phyloP scores from a whole-genome alignment of 768 basidiomycete genomes.

The Pleurotus salmoneostramineus region DNA sequence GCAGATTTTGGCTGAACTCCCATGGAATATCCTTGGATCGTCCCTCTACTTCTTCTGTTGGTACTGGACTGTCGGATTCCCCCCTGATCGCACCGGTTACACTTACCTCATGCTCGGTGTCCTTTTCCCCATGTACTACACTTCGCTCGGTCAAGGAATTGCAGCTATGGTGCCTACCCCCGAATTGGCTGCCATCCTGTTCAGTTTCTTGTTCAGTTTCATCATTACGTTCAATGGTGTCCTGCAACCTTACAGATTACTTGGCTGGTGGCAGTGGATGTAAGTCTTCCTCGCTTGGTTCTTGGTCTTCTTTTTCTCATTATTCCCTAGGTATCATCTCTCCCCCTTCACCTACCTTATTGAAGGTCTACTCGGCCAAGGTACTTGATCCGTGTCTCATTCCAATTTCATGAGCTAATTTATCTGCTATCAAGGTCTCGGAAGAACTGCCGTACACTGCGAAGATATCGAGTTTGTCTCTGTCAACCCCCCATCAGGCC shows the following conservation, averaged over 20 bases:
- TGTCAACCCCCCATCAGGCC: constrained; percentile 53
- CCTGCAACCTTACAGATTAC: constrained; percentile 52
- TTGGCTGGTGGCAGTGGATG: constrained; percentile 71
- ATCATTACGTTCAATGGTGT: constrained; percentile 61
- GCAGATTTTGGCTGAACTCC: constrained; percentile 53
- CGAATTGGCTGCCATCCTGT: constrained; percentile 50
- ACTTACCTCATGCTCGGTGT: constrained; percentile 37
- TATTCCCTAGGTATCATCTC: constrained; percentile 25
- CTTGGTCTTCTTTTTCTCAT: neutral
- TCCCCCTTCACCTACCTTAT: constrained; percentile 57
- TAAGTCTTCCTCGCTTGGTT: constrained; percentile 20
- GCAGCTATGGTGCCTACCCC: constrained; percentile 54
- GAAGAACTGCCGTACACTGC: constrained; percentile 48
- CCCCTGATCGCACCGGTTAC: constrained; percentile 47
- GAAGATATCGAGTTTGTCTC: constrained; percentile 55
- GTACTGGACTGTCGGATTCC: constrained; percentile 71
- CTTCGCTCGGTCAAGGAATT: constrained; percentile 45
- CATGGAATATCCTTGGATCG: constrained; percentile 62
- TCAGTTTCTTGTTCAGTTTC: constrained; percentile 51
- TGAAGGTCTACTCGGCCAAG: constrained; percentile 46
- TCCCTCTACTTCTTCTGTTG: constrained; percentile 64
- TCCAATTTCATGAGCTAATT: constrained; percentile 23
- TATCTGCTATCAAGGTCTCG: constrained; percentile 40
- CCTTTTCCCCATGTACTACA: constrained; percentile 38
- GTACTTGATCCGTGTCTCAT: constrained; percentile 25